Conservation (phyloP, 2,329 filamentous ascomycete genomes). For the Cercospora janseana region DNA sequence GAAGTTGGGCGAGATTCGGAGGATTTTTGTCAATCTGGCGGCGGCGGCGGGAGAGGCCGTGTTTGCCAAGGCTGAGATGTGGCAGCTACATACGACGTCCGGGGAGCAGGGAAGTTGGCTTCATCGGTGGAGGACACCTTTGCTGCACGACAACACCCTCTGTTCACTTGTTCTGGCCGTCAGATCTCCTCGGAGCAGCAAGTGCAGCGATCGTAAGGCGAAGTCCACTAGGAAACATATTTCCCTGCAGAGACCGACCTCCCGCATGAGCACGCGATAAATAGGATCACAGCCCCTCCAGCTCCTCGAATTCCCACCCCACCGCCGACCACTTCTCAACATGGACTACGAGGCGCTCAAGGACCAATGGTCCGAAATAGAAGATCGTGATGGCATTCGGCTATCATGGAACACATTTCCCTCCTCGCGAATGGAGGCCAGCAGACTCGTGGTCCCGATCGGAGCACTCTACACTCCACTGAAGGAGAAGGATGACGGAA, state of each 20-base stretch:
- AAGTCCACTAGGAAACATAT: no score
- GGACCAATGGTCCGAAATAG: slow-evolving; percentile 93
- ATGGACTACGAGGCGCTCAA: slow-evolving; percentile 95
- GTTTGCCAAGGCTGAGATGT: slow-evolving; percentile 13
- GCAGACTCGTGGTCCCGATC: slow-evolving; percentile 68
- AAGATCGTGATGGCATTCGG: slow-evolving; percentile 92
- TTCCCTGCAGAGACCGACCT: not conserved
- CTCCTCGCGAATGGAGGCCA: slow-evolving; percentile 81
- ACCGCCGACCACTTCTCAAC: slow-evolving; percentile 33
- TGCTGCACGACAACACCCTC: no score
- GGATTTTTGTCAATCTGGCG: slow-evolving; percentile 5
- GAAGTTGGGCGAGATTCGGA: slow-evolving; percentile 29
- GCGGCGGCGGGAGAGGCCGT: not conserved
- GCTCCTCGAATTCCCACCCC: slow-evolving; percentile 11
- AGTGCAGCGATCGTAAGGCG: no score
- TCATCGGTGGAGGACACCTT: slow-evolving; percentile 13
- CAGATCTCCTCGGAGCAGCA: no score
- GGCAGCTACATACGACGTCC: slow-evolving; percentile 14
- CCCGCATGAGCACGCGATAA: slow-evolving; percentile 21
- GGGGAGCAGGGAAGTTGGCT: slow-evolving; percentile 10
- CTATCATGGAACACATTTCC: slow-evolving; percentile 99
- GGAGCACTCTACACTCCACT: slow-evolving; percentile 92
- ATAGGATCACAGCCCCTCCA: slow-evolving; percentile 13
- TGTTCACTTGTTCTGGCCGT: no score
- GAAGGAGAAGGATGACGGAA: slow-evolving; percentile 83